These are phyloP conservation scores for Fusarium graminum DNA, from an alignment of 2,329 filamentous ascomycete genomes.

Conservation along the genomic window DNA sequence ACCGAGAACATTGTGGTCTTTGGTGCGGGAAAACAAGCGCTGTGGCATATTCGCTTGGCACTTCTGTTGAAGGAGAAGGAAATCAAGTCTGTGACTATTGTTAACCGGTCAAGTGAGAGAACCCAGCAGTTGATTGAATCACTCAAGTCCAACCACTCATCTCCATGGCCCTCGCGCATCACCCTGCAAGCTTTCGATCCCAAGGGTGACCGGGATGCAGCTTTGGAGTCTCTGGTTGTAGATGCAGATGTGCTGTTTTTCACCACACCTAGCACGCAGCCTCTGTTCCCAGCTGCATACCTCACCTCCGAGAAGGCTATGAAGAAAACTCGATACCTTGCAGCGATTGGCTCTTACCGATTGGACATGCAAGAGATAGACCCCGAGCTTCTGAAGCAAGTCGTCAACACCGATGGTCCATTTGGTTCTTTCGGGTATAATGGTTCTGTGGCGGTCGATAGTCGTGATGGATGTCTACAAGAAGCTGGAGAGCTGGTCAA, in stretches of 20 bases:
- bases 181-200: conserved; percentile 30
- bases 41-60: conserved; percentile 78
- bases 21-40: conserved; percentile 77
- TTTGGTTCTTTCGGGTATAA: conserved; percentile 13
- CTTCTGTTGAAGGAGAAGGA: conserved; percentile 61
- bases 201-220: conserved; percentile 14
- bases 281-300: conserved; percentile 47
- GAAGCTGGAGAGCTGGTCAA: conserved; percentile 53
- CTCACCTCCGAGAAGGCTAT: conserved; percentile 41
- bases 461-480: conserved; percentile 48
- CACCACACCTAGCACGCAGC: conserved; percentile 50
- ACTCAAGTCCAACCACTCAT: conserved; percentile 22
- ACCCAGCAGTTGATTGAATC: conserved; percentile 42
- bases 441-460: conserved; percentile 47
- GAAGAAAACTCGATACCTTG: conserved; percentile 47
- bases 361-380: conserved; percentile 54
- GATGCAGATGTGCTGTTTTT: conserved; percentile 51
- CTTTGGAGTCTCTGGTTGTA: conserved; percentile 38
- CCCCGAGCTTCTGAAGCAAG: conserved; percentile 45
- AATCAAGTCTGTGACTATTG: conserved; percentile 50
- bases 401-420: conserved; percentile 29
- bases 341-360: conserved; percentile 52
- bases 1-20: conserved; percentile 71
- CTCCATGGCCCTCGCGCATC: conserved; percentile 36
- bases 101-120: conserved; percentile 51